phyloP scores from a whole-genome alignment of 2,329 filamentous ascomycete genomes.

The Penicillium griseofulvum region DNA sequence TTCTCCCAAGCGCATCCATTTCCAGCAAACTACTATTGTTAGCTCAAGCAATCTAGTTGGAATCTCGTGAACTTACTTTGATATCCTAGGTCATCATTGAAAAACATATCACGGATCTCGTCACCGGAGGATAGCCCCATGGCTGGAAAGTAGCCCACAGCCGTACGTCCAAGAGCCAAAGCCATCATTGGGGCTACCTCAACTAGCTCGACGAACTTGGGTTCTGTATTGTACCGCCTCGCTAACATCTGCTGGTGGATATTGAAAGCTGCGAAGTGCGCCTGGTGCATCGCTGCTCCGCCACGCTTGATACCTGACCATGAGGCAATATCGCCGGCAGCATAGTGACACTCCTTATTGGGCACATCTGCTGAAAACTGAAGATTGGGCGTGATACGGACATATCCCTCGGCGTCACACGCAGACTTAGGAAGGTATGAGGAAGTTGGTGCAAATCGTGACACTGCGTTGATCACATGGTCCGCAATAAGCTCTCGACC shows the following conservation, averaged over 20 bases:
- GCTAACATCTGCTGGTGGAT: slow-evolving; percentile 7
- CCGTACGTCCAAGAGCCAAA: slow-evolving; percentile 4
- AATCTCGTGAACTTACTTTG: slow-evolving; percentile 1
- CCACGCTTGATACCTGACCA: slow-evolving; percentile 9
- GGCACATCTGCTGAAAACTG: slow-evolving; percentile 53
- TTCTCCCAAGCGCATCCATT: slow-evolving; percentile 9
- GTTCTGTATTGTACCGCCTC: not conserved
- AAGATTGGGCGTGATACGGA: slow-evolving; percentile 59
- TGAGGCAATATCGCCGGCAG: slow-evolving; percentile 51
- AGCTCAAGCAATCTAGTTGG: not conserved
- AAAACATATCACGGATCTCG: slow-evolving; percentile 5
- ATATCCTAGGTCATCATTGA: slow-evolving; percentile 7
- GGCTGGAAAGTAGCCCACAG: slow-evolving; percentile 2
- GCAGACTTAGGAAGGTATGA: slow-evolving; percentile 57
- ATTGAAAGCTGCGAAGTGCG: not conserved
- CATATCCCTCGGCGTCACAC: slow-evolving; percentile 61
- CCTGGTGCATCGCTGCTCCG: slow-evolving; percentile 7
- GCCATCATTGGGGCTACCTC: slow-evolving; percentile 7
- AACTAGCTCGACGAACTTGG: slow-evolving; percentile 1
- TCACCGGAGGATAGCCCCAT: slow-evolving; percentile 3
- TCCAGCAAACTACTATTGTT: slow-evolving; percentile 4
- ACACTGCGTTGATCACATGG: slow-evolving; percentile 66
- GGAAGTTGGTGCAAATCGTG: slow-evolving; percentile 59
- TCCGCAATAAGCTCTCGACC: slow-evolving; percentile 59
- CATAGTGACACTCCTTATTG: slow-evolving; percentile 62